Evolutionary conservation across 2,329 filamentous ascomycete species (phyloP).

Genomic region (Microdochium bolleyi): DNA sequence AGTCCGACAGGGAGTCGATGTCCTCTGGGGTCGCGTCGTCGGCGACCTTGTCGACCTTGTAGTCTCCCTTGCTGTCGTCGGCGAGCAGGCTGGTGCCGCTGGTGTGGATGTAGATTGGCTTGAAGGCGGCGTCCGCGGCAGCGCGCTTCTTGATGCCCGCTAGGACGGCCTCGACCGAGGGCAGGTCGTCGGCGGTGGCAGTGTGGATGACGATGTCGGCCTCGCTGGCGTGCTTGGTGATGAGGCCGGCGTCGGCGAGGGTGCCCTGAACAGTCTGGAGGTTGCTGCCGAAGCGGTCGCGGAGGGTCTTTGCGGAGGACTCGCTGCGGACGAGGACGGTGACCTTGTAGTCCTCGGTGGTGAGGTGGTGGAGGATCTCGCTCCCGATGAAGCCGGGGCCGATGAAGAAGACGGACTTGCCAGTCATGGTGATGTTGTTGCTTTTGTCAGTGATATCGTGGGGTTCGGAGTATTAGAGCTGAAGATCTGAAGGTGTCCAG

Average conservation of each 20-base stretch:
- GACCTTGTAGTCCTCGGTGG: conserved; percentile 30
- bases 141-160: conserved; percentile 28
- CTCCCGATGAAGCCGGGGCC: conserved; percentile 39
- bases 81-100: conserved; percentile 31
- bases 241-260: conserved; percentile 28
- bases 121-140: conserved; percentile 19
- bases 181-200: conserved; percentile 38
- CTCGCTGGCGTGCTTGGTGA: conserved; percentile 23
- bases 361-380: conserved; percentile 34
- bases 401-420: conserved; percentile 29
- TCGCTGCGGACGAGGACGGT: conserved; percentile 31
- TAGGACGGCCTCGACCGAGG: conserved; percentile 33
- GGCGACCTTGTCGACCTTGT: conserved; percentile 29
- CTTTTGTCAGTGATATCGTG: too few species aligned
- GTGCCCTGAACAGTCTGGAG: conserved; percentile 29
- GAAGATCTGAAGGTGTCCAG: too few species aligned
- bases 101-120: conserved; percentile 40
- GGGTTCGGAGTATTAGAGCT: too few species aligned
- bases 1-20: conserved; percentile 30
- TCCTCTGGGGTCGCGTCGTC: conserved; percentile 28
- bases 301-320: conserved; percentile 24
- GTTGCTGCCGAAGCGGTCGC: conserved; percentile 24
- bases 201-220: conserved; percentile 38
- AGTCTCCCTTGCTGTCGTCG: conserved; percentile 24
- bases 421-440: conserved; percentile 3